phyloP scores from a whole-genome alignment of 768 basidiomycete genomes.

The Pleurotus eryngii region DNA sequence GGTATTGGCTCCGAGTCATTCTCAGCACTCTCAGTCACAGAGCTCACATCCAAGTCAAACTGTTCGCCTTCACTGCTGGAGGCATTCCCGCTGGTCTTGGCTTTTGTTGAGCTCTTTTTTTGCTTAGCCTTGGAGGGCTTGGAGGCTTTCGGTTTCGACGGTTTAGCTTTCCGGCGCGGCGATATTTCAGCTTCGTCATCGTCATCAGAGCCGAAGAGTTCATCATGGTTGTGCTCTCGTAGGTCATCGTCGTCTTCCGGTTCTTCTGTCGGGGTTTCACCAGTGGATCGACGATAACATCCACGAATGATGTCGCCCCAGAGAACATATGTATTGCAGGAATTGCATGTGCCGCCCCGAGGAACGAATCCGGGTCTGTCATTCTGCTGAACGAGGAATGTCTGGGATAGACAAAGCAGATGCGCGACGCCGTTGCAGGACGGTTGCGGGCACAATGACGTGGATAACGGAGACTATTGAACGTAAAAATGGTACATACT shows the following conservation, averaged over 20 bases:
- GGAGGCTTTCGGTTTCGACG: not conserved
- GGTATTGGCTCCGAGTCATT: slow-evolving; percentile 18
- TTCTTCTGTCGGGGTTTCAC: slow-evolving; percentile 26
- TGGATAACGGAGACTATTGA: slow-evolving; percentile 45
- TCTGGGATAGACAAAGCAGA: slow-evolving; percentile 49
- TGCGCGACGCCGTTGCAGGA: slow-evolving; percentile 55
- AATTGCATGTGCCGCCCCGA: slow-evolving; percentile 56
- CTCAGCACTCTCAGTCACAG: slow-evolving; percentile 12
- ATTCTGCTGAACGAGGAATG: slow-evolving; percentile 34
- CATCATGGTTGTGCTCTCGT: slow-evolving; percentile 10
- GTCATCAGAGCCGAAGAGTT: slow-evolving; percentile 11
- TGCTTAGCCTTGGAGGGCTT: not conserved
- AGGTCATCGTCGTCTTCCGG: slow-evolving; percentile 26
- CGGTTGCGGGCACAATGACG: slow-evolving; percentile 50
- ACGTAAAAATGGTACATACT: not conserved
- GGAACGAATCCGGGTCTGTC: slow-evolving; percentile 41
- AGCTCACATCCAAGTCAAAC: slow-evolving; percentile 21
- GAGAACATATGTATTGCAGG: slow-evolving; percentile 51
- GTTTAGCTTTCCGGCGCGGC: not conserved
- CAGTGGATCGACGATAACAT: slow-evolving; percentile 48
- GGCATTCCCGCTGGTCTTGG: not conserved
- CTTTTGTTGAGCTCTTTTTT: not conserved
- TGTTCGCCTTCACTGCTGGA: slow-evolving; percentile 19
- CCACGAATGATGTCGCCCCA: slow-evolving; percentile 73
- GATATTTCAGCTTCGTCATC: slow-evolving; percentile 4